Evolutionary conservation across 768 basidiomycete species (phyloP).

Genomic region (Lyophyllum atratum): DNA sequence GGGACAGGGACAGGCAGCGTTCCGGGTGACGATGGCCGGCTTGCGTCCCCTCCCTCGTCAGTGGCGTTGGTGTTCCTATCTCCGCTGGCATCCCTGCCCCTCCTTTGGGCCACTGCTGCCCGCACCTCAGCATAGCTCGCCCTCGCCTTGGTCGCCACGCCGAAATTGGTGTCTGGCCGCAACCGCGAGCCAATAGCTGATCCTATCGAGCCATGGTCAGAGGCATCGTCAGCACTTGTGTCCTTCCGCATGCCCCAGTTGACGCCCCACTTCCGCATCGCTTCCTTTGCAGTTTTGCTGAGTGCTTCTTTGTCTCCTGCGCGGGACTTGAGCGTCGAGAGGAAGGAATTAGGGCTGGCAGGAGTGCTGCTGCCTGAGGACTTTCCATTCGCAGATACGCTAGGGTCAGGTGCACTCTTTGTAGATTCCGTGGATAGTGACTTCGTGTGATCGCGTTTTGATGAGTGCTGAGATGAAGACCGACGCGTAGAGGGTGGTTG

Average conservation of each 20-base stretch:
- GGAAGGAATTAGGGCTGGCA: slow-evolving; percentile 62
- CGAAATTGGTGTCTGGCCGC: slow-evolving; percentile 31
- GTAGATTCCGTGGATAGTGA: slow-evolving; percentile 23
- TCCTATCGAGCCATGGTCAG: slow-evolving; percentile 42
- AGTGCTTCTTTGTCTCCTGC: slow-evolving; percentile 84
- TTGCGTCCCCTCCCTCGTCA: slow-evolving; percentile 23
- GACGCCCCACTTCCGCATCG: slow-evolving; percentile 90
- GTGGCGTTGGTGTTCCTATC: slow-evolving; percentile 30
- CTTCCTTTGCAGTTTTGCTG: slow-evolving; percentile 82
- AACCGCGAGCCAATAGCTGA: slow-evolving; percentile 35
- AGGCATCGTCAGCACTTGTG: slow-evolving; percentile 38
- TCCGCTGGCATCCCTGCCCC: slow-evolving; percentile 32
- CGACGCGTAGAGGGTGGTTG: slow-evolving; percentile 31
- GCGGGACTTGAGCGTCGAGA: slow-evolving; percentile 77
- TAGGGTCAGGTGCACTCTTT: slow-evolving; percentile 21
- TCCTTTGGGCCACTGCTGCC: slow-evolving; percentile 73
- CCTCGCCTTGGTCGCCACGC: slow-evolving; percentile 40
- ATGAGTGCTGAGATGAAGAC: slow-evolving; percentile 49
- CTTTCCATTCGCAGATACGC: slow-evolving; percentile 35
- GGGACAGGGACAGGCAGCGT: slow-evolving; percentile 19
- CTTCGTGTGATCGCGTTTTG: slow-evolving; percentile 35
- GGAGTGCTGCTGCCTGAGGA: slow-evolving; percentile 33
- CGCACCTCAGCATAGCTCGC: slow-evolving; percentile 75
- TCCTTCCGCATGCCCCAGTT: slow-evolving; percentile 78
- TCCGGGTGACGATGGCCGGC: slow-evolving; percentile 20